Evolutionary conservation across 768 basidiomycete genomes (phyloP).

Genomic region (Podaxis mareebaensis): DNA sequence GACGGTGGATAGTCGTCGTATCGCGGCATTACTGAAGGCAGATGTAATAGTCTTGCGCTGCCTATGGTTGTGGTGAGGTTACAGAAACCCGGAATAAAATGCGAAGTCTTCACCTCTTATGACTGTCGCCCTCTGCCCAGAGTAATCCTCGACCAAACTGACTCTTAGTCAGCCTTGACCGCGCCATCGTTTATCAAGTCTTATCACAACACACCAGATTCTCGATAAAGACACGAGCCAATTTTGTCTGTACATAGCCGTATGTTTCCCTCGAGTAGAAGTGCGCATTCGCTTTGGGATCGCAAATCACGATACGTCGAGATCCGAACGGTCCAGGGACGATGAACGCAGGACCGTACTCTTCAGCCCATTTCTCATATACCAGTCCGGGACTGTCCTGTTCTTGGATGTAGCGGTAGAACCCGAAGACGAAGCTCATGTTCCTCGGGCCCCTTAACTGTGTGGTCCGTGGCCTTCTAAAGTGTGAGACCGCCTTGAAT

Average conservation of each 20-base stretch:
- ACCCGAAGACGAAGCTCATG: slow-evolving; percentile 43
- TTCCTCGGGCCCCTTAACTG: slow-evolving; percentile 43
- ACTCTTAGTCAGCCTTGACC: not conserved
- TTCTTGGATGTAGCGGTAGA: slow-evolving; percentile 27
- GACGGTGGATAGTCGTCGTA: slow-evolving; percentile 44
- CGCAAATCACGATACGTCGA: slow-evolving; percentile 37
- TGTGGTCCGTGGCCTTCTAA: slow-evolving; percentile 24
- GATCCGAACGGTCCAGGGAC: slow-evolving; percentile 39
- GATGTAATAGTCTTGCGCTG: slow-evolving; percentile 53
- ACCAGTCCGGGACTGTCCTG: slow-evolving; percentile 31
- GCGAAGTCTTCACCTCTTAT: slow-evolving; percentile 35
- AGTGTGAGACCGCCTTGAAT: not conserved
- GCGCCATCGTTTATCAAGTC: not conserved
- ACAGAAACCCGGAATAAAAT: not conserved
- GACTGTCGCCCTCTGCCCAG: slow-evolving; percentile 46
- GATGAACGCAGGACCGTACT: slow-evolving; percentile 48
- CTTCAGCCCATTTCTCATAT: slow-evolving; percentile 46
- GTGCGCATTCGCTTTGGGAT: slow-evolving; percentile 53
- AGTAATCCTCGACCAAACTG: slow-evolving; percentile 43
- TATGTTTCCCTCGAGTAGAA: slow-evolving; percentile 51
- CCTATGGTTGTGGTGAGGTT: slow-evolving; percentile 22
- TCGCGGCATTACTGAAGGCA: slow-evolving; percentile 53
- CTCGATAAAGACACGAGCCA: slow-evolving; percentile 36
- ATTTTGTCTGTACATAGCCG: slow-evolving; percentile 42
- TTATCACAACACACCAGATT: slow-evolving; percentile 31